Conservation (phyloP, 768 basidiomycete species). For the Tephrocybe sp. region DNA sequence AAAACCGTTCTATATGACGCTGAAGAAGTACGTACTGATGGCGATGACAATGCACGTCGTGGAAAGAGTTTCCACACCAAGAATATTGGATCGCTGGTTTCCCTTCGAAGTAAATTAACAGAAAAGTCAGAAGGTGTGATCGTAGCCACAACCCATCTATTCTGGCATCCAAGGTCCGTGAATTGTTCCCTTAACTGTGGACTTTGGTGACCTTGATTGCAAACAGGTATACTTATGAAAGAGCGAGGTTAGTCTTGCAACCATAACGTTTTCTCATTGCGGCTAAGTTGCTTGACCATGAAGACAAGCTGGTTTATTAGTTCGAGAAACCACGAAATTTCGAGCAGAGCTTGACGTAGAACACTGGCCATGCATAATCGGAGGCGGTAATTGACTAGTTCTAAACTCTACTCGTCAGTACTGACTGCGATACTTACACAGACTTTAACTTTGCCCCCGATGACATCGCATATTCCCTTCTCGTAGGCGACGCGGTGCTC, state of each 20-base stretch:
- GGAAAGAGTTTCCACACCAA: slow-evolving; percentile 70
- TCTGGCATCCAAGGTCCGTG: slow-evolving; percentile 89
- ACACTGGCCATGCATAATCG: slow-evolving; percentile 79
- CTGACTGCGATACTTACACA: slow-evolving; percentile 27
- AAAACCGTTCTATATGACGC: slow-evolving; percentile 70
- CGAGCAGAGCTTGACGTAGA: slow-evolving; percentile 40
- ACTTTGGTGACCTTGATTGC: slow-evolving; percentile 15
- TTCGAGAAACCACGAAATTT: slow-evolving; percentile 63
- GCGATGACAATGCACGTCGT: slow-evolving; percentile 32
- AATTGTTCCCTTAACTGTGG: background rate
- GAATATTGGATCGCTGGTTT: slow-evolving; percentile 80
- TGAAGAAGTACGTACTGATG: slow-evolving; percentile 46
- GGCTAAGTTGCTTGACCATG: background rate
- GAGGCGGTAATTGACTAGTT: slow-evolving; percentile 60
- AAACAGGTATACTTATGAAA: slow-evolving; percentile 76
- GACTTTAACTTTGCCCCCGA: slow-evolving; percentile 91
- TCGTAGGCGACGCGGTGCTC: slow-evolving; percentile 62
- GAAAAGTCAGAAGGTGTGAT: slow-evolving; percentile 55
- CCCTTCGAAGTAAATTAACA: slow-evolving; percentile 46
- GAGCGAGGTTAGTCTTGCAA: slow-evolving; percentile 52
- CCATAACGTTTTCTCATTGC: background rate
- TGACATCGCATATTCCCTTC: slow-evolving; percentile 80
- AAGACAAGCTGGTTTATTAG: slow-evolving; percentile 80
- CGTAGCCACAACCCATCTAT: slow-evolving; percentile 88
- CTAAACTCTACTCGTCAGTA: background rate